A percentile compares a stretch with the other conserved stretches of the same genome.
phyloP scores from a whole-genome alignment of 768 basidiomycete species.

The Kwoniella bestiolae region DNA sequence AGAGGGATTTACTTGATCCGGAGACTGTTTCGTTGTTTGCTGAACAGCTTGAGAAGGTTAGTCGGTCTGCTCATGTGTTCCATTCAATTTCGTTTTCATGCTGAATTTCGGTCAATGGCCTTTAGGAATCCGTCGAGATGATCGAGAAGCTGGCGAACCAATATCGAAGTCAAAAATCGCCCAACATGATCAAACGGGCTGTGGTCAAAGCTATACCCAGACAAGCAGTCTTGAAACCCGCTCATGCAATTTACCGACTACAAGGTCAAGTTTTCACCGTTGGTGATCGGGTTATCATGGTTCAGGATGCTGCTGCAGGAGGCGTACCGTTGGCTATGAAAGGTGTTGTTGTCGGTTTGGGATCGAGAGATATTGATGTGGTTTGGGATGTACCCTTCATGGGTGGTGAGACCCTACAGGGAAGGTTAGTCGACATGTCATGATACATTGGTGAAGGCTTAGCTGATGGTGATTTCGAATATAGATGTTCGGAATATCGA shows the following conservation, averaged over 20 bases:
- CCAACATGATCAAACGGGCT: conserved; percentile 78
- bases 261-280: conserved; percentile 85
- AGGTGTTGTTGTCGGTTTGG: conserved; percentile 90
- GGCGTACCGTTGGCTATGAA: conserved; percentile 87
- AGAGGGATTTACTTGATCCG: conserved; percentile 83
- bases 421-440: conserved; percentile 64
- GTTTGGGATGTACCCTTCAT: conserved; percentile 96
- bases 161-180: conserved; percentile 67
- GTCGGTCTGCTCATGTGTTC: conserved; percentile 7
- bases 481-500: conserved; percentile 86
- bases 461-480: background rate
- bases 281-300: conserved; percentile 94
- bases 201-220: conserved; percentile 93
- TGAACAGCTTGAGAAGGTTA: conserved; percentile 86
- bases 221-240: conserved; percentile 88
- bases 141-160: conserved; percentile 78
- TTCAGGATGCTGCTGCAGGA: conserved; percentile 78
- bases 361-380: conserved; percentile 85
- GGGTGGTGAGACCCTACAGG: conserved; percentile 82
- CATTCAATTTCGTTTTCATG: too few relatives aligned
- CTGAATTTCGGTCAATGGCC: too few relatives aligned
- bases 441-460: background rate
- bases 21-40: conserved; percentile 91
- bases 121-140: conserved; percentile 73
- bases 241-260: conserved; percentile 83